Conservation (phyloP, 2,329 filamentous ascomycete species). For the Diplodia sapinea region DNA sequence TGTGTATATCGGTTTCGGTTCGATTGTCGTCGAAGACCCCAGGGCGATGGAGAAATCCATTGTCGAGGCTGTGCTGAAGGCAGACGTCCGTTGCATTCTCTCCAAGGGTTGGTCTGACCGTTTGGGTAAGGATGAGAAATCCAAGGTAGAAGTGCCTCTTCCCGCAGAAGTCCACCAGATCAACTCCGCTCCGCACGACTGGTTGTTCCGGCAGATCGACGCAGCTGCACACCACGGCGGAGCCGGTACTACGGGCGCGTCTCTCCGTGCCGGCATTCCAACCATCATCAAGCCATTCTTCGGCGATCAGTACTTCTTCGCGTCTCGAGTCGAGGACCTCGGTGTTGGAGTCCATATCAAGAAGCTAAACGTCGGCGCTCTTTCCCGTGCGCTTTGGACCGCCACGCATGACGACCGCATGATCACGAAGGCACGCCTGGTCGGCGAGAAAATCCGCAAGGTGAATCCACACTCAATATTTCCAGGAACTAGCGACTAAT, state of each 20-base stretch:
- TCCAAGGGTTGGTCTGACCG: slow-evolving; percentile 98
- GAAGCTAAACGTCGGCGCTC: slow-evolving; percentile 84
- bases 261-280: slow-evolving; percentile 85
- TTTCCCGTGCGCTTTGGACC: slow-evolving; percentile 88
- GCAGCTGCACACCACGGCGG: slow-evolving; percentile 94
- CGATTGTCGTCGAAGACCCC: slow-evolving; percentile 90
- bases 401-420: slow-evolving; percentile 89
- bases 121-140: slow-evolving; percentile 55
- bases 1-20: slow-evolving; percentile 96
- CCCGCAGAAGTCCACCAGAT: slow-evolving; percentile 86
- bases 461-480: slow-evolving; percentile 55
- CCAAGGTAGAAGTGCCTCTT: slow-evolving; percentile 63
- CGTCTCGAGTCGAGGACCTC: slow-evolving; percentile 84
- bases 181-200: slow-evolving; percentile 91
- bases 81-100: slow-evolving; percentile 91
- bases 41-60: slow-evolving; percentile 89
- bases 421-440: slow-evolving; percentile 79
- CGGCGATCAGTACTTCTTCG: slow-evolving; percentile 97
- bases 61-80: slow-evolving; percentile 85
- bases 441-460: slow-evolving; percentile 87
- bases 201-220: slow-evolving; percentile 93
- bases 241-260: slow-evolving; percentile 92
- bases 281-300: slow-evolving; percentile 98
- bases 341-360: slow-evolving; percentile 89
- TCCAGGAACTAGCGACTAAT: slow-evolving; percentile 37